These are phyloP conservation scores for Botryobasidium botryosum DNA, from an alignment of 768 basidiomycete genomes.

Conservation along the genomic window DNA sequence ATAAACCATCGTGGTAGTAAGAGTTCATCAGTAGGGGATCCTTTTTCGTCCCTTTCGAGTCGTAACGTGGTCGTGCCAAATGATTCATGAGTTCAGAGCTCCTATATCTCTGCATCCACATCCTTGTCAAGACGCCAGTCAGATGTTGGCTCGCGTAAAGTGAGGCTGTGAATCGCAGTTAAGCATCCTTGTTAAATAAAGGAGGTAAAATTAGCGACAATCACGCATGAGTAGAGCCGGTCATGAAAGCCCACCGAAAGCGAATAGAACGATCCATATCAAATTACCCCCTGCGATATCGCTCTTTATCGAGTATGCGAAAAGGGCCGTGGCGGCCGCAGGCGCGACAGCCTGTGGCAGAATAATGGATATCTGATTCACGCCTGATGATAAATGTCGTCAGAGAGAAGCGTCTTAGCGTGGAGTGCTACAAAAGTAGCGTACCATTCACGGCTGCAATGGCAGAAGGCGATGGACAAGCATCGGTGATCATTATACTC, in stretches of 20 bases:
- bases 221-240: neutral
- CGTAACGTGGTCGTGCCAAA: too few relatives aligned
- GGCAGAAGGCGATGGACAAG: neutral
- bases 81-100: too few relatives aligned
- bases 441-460: neutral
- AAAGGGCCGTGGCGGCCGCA: neutral
- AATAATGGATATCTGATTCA: neutral
- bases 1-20: too few relatives aligned
- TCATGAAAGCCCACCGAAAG: neutral
- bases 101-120: neutral
- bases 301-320: neutral
- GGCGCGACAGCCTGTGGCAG: neutral
- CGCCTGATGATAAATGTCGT: neutral
- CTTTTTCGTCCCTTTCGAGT: too few relatives aligned
- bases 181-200: neutral
- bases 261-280: neutral
- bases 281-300: neutral
- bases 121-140: neutral
- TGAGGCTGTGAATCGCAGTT: neutral
- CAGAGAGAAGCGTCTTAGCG: neutral
- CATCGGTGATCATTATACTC: constrained; percentile 1
- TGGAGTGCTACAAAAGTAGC: neutral
- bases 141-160: neutral
- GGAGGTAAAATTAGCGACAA: neutral
- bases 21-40: too few relatives aligned